phyloP scores from a whole-genome alignment of 129 eudicot genomes.

The Sambucus nigra region DNA sequence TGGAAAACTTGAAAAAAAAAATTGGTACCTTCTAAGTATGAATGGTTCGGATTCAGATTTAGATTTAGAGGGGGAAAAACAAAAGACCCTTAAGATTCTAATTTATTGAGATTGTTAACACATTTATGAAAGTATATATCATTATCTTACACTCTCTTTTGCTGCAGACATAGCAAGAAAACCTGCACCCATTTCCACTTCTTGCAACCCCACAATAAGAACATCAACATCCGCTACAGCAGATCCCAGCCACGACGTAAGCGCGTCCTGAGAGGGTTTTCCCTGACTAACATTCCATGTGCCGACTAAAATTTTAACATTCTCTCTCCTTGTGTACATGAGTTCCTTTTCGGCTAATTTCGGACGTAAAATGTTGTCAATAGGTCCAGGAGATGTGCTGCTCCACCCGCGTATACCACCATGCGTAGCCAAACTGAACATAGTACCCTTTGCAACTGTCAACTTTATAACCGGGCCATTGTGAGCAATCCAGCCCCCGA shows the following conservation, averaged over 20 bases:
- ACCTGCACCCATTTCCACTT: slow-evolving; percentile 99
- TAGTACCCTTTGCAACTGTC: slow-evolving; percentile 54
- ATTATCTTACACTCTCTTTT: slow-evolving; percentile 81
- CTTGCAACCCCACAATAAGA: slow-evolving; percentile 88
- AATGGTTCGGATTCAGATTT: too few relatives aligned
- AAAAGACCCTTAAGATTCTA: too few relatives aligned
- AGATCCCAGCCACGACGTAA: slow-evolving; percentile 75
- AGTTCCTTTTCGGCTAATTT: slow-evolving; percentile 58
- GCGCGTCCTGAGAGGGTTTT: slow-evolving; percentile 78
- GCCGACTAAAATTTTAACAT: slow-evolving; percentile 67
- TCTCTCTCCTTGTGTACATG: slow-evolving; percentile 54
- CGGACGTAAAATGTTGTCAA: slow-evolving; percentile 57
- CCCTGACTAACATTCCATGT: slow-evolving; percentile 98
- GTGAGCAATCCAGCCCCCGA: slow-evolving; percentile 91
- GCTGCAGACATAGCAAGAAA: slow-evolving; percentile 99
- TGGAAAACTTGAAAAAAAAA: too few relatives aligned
- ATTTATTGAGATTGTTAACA: too few relatives aligned
- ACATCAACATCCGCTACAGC: slow-evolving; percentile 67
- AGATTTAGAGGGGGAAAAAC: too few relatives aligned
- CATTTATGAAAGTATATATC: slow-evolving; percentile 4
- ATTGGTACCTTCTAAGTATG: too few relatives aligned
- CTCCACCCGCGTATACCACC: slow-evolving; percentile 97
- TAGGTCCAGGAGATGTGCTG: slow-evolving; percentile 71
- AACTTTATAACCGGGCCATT: slow-evolving; percentile 78
- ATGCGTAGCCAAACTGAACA: slow-evolving; percentile 86